Evolutionary conservation across 352 stramenopile species (phyloP), one percentile per base, ranked within the genome.

Genomic region (Plasmopara muralis): DNA sequence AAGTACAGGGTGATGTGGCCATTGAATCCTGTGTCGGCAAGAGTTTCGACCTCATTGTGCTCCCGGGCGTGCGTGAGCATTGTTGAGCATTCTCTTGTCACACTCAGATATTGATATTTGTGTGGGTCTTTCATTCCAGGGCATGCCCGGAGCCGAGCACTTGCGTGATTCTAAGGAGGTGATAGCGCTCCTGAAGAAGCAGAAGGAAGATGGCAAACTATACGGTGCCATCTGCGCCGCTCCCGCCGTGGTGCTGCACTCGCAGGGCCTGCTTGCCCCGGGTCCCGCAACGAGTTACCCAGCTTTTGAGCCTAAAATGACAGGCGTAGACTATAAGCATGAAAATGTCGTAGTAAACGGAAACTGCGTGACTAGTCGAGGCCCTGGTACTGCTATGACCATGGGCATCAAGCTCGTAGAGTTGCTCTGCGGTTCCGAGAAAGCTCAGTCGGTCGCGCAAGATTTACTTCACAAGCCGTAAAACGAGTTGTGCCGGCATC

Each of bases 341-440:
- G 66, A 84, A 13, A 66, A 66, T 15, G 76, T 93, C 18, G 76
- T 93, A 25, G 76, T 90, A 15, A 72, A 78, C 6, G 73, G 61
- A 55, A 82, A 87, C 43, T 93, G 82, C 42, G 58, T 93, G 48
- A 93, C 79, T 18, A 93, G 82, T 51, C 77, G 82, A 57, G 82
- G 82, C 0, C 82, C 82, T 8, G 82, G 66, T 4, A 93, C 82
- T 12, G 76, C 82, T 14, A 93, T 93, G 79, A 74, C 74, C 16
- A 88, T 93, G 75, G 79, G 75, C 6, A 62, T 93, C 38, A 88
- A 88, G 66, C 74, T 93, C 28, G 77, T 93, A 40, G 77, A 88
- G 58, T 53, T 90, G 43, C 71, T 93, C 8, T 74, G 65, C 28
- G 74, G 73, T 29, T 66, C 72, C 37, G 68, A 87, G 15, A 86